Base-by-base conservation (phyloP, 805 yeast species). In the Candida takata region DNA sequence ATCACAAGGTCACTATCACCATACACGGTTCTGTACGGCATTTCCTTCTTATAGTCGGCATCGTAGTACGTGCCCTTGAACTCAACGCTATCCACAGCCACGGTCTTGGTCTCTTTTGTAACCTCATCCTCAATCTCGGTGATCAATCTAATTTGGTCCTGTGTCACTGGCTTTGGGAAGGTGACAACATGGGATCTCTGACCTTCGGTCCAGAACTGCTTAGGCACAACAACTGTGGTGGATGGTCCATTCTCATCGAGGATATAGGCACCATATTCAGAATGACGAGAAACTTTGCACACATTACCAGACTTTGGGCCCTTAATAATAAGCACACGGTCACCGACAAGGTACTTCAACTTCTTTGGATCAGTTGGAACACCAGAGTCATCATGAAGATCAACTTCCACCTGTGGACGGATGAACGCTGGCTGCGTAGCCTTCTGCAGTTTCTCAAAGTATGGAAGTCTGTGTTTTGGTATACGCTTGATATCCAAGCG, bases 301-400 rank as follows among this genome's bases (percentile, higher is more conserved):
- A 87, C 69, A 19, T 74, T 77, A n/a, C 95, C 95, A 51, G 74
- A 75, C 51, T 73, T 70, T 31, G 70, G 67, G 14, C 97, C 97
- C 34, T 69, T 70, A 19, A 75, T 65, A 18, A 86, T 67, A 53
- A 85, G 72, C 3, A 84, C 95, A 42, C 80, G 65, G 60, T 85
- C 95, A 15, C 95, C 95, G 16, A 74, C 76, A 31, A 78, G 65
- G 44, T 74, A 77, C 31, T 74, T 78, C 65, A 82, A 70, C 31
- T 80, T 70, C 41, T 66, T 65, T 24, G 72, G 63, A 29, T 61
- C 67, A 12, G 64, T 62, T 47, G 69, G 69, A 18, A 52, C 60
- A 16, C 39, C 34, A n/a, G 59, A 56, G 15, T 53, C 54, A 16
- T 48, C 50, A 15, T 50, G 54, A 3, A 64, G 37, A 28, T 51